Evolutionary conservation across 306 rosid species (phyloP).

Genomic region (Geum urbanum): DNA sequence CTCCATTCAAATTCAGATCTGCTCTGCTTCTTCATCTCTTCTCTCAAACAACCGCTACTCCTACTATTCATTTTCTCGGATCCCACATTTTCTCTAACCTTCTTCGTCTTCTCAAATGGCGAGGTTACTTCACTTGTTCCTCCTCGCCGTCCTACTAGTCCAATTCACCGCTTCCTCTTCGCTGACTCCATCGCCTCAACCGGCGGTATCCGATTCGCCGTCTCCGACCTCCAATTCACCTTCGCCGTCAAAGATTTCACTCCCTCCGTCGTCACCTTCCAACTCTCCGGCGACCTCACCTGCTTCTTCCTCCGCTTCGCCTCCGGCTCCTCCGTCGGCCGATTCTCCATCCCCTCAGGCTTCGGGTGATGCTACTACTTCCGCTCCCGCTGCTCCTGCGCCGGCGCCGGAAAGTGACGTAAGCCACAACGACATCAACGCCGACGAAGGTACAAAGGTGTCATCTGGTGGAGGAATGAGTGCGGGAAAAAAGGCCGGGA

Average conservation of each 20-base stretch:
- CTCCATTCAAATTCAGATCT: conserved; percentile 41
- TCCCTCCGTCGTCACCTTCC: no score
- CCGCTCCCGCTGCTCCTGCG: neutral
- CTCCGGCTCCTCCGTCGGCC: conserved; percentile 5
- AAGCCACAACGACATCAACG: conserved; percentile 14
- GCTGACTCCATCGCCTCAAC: conserved; percentile 30
- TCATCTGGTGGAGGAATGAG: conserved; percentile 51
- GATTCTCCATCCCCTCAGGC: conserved; percentile 18
- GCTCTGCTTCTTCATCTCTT: neutral
- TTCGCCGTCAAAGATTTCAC: neutral
- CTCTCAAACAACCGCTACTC: no score
- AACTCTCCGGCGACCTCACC: no score
- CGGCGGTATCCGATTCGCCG: conserved; percentile 16
- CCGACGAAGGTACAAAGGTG: neutral
- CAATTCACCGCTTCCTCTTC: no score
- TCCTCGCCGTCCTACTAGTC: no score
- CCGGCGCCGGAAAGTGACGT: conserved; percentile 16
- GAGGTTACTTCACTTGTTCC: no score
- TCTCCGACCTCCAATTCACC: conserved; percentile 8
- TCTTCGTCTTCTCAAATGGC: no score
- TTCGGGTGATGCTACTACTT: neutral
- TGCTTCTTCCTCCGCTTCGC: conserved; percentile 15
- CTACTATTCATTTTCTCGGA: no score
- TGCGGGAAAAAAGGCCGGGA: conserved; percentile 62
- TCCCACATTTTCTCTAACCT: no score